Evolutionary conservation across 495 filamentous ascomycete species (phyloP).

Genomic region (Penicillium daleae): DNA sequence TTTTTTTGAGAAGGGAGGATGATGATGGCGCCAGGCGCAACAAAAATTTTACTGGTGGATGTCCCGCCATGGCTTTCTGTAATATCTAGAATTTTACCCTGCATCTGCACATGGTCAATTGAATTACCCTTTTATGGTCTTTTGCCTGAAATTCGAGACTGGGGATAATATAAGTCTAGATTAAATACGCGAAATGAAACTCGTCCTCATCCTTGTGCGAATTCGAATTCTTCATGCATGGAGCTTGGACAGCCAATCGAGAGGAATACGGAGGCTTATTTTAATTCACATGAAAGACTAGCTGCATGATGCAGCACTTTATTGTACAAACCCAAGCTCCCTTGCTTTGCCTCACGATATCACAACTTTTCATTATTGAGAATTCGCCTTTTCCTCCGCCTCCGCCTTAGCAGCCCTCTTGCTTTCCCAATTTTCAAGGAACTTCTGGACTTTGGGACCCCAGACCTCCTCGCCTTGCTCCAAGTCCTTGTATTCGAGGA

Average conservation of each 20-base stretch:
- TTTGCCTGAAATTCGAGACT: neutral
- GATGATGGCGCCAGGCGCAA: constrained; percentile 24
- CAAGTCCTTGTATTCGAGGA: constrained; percentile 82
- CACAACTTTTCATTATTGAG: constrained; percentile 5
- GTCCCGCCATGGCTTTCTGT: constrained; percentile 29
- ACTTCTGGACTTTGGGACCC: constrained; percentile 71
- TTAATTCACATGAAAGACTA: neutral
- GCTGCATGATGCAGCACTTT: constrained; percentile 1
- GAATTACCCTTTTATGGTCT: constrained; percentile 12
- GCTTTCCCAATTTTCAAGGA: constrained; percentile 65
- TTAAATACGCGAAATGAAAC: no score
- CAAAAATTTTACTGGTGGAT: constrained; percentile 21
- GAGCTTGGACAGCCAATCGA: neutral
- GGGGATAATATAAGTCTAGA: no score
- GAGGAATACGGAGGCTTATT: neutral
- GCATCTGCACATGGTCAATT: constrained; percentile 29
- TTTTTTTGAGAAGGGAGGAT: neutral
- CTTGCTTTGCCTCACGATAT: neutral
- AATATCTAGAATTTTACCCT: constrained; percentile 30
- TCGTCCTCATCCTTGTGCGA: neutral
- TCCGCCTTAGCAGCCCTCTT: constrained; percentile 36
- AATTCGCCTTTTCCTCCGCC: constrained; percentile 13
- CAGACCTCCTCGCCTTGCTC: constrained; percentile 78
- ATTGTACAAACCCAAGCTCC: neutral
- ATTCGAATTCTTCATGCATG: neutral